phyloP scores from a whole-genome alignment of 2,329 filamentous ascomycete species.

The Ophiostoma sp. region DNA sequence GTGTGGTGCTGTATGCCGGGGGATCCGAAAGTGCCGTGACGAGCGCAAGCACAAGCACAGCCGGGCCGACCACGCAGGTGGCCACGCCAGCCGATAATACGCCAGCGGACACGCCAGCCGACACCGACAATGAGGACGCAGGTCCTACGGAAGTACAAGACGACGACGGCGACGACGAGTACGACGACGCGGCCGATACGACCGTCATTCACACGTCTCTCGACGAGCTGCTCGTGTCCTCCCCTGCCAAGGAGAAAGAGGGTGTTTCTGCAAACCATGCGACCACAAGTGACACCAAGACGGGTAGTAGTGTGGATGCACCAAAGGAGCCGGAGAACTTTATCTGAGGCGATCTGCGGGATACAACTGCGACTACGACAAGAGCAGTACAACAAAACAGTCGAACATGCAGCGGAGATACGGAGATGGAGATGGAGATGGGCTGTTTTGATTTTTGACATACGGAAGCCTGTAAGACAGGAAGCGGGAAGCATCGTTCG shows the following conservation, averaged over 20 bases:
- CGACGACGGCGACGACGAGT: conserved; percentile 16
- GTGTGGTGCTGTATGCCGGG: conserved; percentile 52
- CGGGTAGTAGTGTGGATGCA: background rate
- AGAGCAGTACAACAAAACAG: no score
- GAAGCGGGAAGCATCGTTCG: background rate
- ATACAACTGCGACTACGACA: background rate
- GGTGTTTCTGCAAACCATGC: background rate
- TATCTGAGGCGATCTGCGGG: background rate
- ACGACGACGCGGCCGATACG: conserved; percentile 31
- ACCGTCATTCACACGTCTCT: conserved; percentile 36
- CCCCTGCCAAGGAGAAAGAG: background rate
- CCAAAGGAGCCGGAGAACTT: background rate
- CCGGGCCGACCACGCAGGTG: conserved; percentile 54
- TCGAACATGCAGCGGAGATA: background rate
- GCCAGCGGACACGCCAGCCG: conserved; percentile 25
- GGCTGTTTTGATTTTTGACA: background rate
- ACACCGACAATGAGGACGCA: background rate
- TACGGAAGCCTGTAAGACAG: background rate
- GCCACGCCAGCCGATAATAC: conserved; percentile 50
- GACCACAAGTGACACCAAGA: background rate
- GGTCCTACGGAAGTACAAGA: background rate
- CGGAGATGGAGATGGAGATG: background rate
- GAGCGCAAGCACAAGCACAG: conserved; percentile 41
- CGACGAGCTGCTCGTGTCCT: conserved; percentile 22
- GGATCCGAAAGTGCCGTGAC: conserved; percentile 43